Evolutionary conservation across 75 land plant species (phyloP).

Genomic region (Cryptomeria japonica): DNA sequence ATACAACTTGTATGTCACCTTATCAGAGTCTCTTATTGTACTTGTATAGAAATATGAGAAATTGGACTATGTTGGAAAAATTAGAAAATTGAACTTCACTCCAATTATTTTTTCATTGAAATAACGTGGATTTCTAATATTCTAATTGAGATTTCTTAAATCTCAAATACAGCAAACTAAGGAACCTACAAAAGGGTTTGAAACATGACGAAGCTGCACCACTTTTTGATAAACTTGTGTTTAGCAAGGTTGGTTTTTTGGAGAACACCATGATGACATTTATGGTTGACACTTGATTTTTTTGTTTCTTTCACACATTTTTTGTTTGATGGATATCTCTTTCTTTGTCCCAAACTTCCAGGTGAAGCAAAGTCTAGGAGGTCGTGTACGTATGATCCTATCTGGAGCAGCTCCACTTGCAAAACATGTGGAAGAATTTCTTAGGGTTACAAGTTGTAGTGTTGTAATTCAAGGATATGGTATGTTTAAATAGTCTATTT

Average conservation of each 20-base stretch:
- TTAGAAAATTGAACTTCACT: not conserved
- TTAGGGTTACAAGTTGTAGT: slow-evolving; percentile 81
- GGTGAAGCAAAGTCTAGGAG: slow-evolving; percentile 84
- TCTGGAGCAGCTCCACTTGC: slow-evolving; percentile 98
- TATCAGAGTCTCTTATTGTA: not conserved
- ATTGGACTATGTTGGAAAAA: not conserved
- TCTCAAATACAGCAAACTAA: slow-evolving; percentile 55
- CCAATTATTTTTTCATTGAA: not conserved
- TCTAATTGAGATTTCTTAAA: slow-evolving; percentile 1
- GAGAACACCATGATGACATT: not conserved
- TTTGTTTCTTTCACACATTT: not conserved
- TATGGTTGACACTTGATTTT: not conserved
- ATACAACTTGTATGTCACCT: slow-evolving; percentile 59
- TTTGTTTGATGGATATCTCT: not conserved
- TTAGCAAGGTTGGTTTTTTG: slow-evolving; percentile 66
- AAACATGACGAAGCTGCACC: slow-evolving; percentile 89
- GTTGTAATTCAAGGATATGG: slow-evolving; percentile 93
- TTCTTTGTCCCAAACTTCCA: slow-evolving; percentile 12
- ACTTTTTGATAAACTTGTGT: slow-evolving; percentile 71
- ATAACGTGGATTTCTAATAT: not conserved
- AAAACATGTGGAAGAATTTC: slow-evolving; percentile 87
- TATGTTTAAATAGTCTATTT: slow-evolving; percentile 19
- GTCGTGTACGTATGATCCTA: slow-evolving; percentile 70
- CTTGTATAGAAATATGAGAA: not conserved
- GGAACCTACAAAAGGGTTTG: slow-evolving; percentile 61